phyloP scores from a whole-genome alignment of 371 early-diverging fungal species.

The Nematocida sp. region DNA sequence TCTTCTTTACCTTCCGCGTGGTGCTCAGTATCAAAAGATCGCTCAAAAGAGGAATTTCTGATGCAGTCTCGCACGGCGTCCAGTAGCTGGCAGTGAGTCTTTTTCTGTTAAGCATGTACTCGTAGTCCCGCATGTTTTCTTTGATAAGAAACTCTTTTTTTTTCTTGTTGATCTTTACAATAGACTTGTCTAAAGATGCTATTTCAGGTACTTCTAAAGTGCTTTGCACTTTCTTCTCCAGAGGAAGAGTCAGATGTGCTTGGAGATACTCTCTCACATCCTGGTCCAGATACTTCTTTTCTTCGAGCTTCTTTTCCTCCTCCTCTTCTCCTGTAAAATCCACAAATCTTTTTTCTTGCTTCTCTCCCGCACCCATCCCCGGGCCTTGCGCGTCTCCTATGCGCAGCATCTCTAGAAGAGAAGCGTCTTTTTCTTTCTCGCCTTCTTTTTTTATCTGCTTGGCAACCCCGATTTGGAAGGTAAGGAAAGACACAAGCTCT shows the following conservation, averaged over 20 bases:
- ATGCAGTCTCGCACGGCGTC: conserved; percentile 22
- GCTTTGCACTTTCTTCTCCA: neutral
- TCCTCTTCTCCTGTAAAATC: conserved; percentile 47
- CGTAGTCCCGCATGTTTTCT: conserved; percentile 24
- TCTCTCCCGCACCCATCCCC: neutral
- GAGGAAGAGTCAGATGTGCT: neutral
- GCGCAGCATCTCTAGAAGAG: conserved; percentile 37
- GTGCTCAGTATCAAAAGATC: conserved; percentile 29
- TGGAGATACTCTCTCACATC: conserved; percentile 31
- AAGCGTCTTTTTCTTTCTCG: neutral
- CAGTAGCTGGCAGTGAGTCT: conserved; percentile 8
- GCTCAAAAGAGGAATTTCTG: conserved; percentile 28
- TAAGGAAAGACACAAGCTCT: conserved; percentile 33
- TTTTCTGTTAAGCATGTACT: conserved; percentile 41
- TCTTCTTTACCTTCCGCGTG: too few relatives aligned
- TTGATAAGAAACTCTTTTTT: conserved; percentile 16
- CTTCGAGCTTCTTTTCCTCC: conserved; percentile 24
- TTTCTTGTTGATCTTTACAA: neutral
- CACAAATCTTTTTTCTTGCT: conserved; percentile 12
- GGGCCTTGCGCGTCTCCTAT: conserved; percentile 28
- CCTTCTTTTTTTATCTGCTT: conserved; percentile 43
- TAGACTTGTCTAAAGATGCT: conserved; percentile 6
- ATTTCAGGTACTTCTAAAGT: neutral
- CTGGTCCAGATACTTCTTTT: conserved; percentile 44
- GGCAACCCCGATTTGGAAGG: conserved; percentile 17